Percentiles rank a stretch among this genome's conserved stretches.
phyloP scores from a whole-genome alignment of 441 rosid species.

The Syzygium syzygioides region DNA sequence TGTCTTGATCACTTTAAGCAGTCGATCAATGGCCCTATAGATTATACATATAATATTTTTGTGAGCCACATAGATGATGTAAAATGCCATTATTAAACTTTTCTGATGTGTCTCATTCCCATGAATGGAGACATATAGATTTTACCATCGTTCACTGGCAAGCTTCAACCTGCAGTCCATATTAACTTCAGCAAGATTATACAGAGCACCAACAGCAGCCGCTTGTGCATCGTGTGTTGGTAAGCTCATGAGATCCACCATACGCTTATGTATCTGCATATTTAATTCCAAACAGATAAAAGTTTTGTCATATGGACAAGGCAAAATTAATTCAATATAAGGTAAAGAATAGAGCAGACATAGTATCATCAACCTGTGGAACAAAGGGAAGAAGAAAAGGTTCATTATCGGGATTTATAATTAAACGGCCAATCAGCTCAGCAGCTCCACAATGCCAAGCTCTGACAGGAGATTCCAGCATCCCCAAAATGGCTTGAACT shows the following conservation, averaged over 20 bases:
- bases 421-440: constrained; percentile 82
- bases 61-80: not conserved
- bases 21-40: constrained; percentile 84
- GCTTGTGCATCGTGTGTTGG: constrained; percentile 88
- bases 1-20: constrained; percentile 68
- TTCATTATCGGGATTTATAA: constrained; percentile 87
- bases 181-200: constrained; percentile 87
- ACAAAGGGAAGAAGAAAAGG: constrained; percentile 86
- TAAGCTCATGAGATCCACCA: constrained; percentile 78
- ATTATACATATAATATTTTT: not conserved
- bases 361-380: constrained; percentile 48
- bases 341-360: not conserved
- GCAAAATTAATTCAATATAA: not conserved
- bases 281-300: not conserved
- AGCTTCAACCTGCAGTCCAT: constrained; percentile 97
- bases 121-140: not conserved
- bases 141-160: constrained; percentile 87
- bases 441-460: constrained; percentile 99
- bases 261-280: constrained; percentile 79
- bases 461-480: constrained; percentile 67
- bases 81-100: not conserved
- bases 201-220: constrained; percentile 90
- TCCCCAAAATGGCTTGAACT: constrained; percentile 80
- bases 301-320: not conserved
- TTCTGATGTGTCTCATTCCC: not conserved